Conservation (phyloP, 2,329 filamentous ascomycete species). For the Monosporascus cannonballus region DNA sequence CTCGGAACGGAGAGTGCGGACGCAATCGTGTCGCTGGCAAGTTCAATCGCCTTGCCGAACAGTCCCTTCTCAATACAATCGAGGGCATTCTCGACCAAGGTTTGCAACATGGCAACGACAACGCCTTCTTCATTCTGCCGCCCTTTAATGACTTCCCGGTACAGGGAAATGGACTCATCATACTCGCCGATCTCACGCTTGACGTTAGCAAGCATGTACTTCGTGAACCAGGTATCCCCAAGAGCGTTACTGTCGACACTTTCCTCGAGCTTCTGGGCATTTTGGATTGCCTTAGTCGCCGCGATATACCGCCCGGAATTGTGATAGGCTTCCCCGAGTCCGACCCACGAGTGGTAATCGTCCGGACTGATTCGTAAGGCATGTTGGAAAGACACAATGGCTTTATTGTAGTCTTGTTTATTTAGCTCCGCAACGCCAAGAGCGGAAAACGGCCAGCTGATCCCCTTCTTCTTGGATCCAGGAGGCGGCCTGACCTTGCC, state of each 20-base stretch:
- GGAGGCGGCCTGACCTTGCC: conserved; percentile 85
- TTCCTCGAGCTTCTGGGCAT: conserved; percentile 72
- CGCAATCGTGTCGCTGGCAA: conserved; percentile 62
- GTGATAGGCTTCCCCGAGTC: conserved; percentile 94
- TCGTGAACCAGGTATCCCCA: conserved; percentile 85
- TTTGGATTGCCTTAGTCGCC: conserved; percentile 84
- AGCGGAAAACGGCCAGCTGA: conserved; percentile 94
- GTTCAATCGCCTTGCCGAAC: conserved; percentile 74
- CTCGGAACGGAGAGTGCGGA: conserved; percentile 59
- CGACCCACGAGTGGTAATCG: conserved; percentile 95
- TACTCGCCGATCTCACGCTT: conserved; percentile 88
- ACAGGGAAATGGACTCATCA: conserved; percentile 73
- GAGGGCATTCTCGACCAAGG: conserved; percentile 75
- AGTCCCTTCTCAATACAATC: conserved; percentile 74
- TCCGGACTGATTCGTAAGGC: conserved; percentile 76
- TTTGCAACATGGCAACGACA: conserved; percentile 80
- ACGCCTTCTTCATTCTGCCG: conserved; percentile 78
- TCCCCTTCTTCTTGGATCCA: conserved; percentile 85
- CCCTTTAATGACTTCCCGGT: conserved; percentile 63
- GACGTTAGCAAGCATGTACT: conserved; percentile 94
- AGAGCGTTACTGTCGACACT: conserved; percentile 45
- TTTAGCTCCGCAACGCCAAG: conserved; percentile 92
- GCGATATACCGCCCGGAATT: conserved; percentile 89
- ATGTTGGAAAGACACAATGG: conserved; percentile 86
- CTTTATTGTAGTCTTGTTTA: conserved; percentile 82